A percentile compares a stretch with the other conserved stretches of the same genome.
These are phyloP conservation scores for Cucurbitaria berberidis DNA, from an alignment of 2,329 filamentous ascomycete species.

Conservation along the genomic window DNA sequence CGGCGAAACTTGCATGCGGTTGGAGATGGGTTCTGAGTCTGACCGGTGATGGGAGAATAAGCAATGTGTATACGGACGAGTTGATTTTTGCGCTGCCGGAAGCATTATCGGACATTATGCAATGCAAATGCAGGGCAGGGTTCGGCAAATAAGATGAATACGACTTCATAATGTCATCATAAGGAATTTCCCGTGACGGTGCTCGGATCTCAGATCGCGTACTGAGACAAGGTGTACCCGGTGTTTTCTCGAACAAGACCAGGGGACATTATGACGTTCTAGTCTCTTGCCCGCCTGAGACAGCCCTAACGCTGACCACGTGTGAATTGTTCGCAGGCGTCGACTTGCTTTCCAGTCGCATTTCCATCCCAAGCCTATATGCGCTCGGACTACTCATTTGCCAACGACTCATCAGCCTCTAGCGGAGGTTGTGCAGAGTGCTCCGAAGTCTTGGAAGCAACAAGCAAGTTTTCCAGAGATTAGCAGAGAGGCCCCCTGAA, in stretches of 20 bases:
- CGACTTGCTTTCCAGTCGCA: conserved; percentile 6
- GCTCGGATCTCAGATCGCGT: conserved; percentile 11
- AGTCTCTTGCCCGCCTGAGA: conserved; percentile 10
- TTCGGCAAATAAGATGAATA: conserved; percentile 20
- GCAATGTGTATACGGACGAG: conserved; percentile 14
- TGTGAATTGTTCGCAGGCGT: conserved; percentile 10
- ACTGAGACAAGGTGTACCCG: conserved; percentile 9
- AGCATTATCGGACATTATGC: conserved; percentile 9
- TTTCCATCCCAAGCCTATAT: neutral
- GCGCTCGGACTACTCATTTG: neutral
- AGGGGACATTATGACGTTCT: conserved; percentile 7
- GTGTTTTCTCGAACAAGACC: conserved; percentile 7
- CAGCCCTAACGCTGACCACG: neutral
- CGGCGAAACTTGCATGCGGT: conserved; percentile 33
- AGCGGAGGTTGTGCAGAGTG: conserved; percentile 16
- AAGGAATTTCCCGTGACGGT: conserved; percentile 18
- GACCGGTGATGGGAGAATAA: conserved; percentile 12
- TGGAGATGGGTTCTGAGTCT: conserved; percentile 8
- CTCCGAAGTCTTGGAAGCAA: conserved; percentile 16
- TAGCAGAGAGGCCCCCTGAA: neutral
- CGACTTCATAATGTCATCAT: conserved; percentile 26
- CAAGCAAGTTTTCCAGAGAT: conserved; percentile 7
- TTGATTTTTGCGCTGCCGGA: conserved; percentile 9
- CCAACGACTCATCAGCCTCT: conserved; percentile 31
- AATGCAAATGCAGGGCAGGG: no score